These are phyloP conservation scores for Adansonia gregorii DNA, from an alignment of 441 rosid genomes.

Conservation along the genomic window DNA sequence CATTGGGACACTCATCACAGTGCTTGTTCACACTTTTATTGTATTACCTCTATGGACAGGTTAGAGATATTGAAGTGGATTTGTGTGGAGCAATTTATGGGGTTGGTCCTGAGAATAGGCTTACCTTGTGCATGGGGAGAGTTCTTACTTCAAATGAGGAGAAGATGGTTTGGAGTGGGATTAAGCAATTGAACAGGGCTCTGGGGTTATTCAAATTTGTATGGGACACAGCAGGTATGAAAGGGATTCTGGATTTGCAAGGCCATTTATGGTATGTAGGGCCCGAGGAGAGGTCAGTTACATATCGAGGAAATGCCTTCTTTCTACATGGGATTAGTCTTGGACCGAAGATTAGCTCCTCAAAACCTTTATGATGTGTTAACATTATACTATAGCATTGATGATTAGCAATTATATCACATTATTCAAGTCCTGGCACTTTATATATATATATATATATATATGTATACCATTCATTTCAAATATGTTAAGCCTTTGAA, in stretches of 20 bases:
- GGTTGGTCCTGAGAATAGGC: background rate
- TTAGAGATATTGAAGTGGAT: constrained; percentile 17
- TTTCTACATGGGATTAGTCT: constrained; percentile 3
- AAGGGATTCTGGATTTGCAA: constrained; percentile 16
- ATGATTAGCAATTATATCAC: background rate
- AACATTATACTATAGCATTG: background rate
- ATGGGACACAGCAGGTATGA: constrained; percentile 17
- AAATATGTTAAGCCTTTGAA: background rate
- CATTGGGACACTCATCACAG: constrained; percentile 1
- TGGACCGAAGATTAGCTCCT: background rate
- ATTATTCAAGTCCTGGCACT: background rate
- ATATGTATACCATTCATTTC: background rate
- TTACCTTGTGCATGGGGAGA: constrained; percentile 17
- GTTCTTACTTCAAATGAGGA: constrained; percentile 2
- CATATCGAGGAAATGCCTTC: constrained; percentile 14
- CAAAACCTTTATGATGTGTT: constrained; percentile 7
- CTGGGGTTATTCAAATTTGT: constrained; percentile 9
- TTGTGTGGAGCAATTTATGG: background rate
- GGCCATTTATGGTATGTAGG: constrained; percentile 15
- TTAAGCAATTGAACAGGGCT: constrained; percentile 13
- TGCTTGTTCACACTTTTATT: constrained; percentile 17
- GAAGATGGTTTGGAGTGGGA: constrained; percentile 13
- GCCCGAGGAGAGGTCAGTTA: background rate
- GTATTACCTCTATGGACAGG: constrained; percentile 13
- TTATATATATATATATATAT: background rate